Evolutionary conservation across 345 rosid genomes (phyloP), one percentile per base, ranked within the genome.

Genomic region (Bruguiera sexangula): DNA sequence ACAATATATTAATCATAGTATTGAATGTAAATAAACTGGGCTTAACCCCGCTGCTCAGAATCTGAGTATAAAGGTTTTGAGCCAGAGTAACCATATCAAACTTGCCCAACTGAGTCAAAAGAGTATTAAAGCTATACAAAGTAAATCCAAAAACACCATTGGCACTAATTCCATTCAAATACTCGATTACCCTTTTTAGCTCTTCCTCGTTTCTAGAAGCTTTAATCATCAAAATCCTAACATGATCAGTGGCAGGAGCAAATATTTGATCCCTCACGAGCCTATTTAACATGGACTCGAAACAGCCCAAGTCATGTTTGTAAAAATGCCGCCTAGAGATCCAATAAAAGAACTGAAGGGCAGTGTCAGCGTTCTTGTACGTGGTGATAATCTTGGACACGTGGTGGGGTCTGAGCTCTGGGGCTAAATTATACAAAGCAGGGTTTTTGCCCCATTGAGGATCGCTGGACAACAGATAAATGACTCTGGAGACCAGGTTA

Each of bases 201-300:
- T 88, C 88, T 18, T 72, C 78, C 68, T 73, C 85, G 32, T 69
- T 73, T 65, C 85, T 64, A 76, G 83, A 81, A 78, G 85, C 78
- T 68, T 84, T 83, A 67, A 88, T 84, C 87, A 84, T 83, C 78
- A 85, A 58, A 58, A 88, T 84, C 82, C 88, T 75, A 65, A 84
- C 86, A 29, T 77, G 75, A 55, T 86, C 90, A 27, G 84, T 88
- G 27, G 84, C 87, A 3, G 84, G 82, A 70, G 50, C 79, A 20
- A 82, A 75, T 26, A 65, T 58, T 52, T 70, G 70, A 31, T 83
- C 87, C 24, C 65, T 67, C 27, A 86, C 75, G 21, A 88, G 85
- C 81, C 90, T 78, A 29, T 84, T 75, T 74, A 86, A 59, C 88
- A 84, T 86, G 10, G 82, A 75, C 54, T 73, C 61, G 26, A 69